Evolutionary conservation across 1,139 yeast genomes (phyloP), one percentile per base, ranked within the genome.

Genomic region (Geotrichum siamense): DNA sequence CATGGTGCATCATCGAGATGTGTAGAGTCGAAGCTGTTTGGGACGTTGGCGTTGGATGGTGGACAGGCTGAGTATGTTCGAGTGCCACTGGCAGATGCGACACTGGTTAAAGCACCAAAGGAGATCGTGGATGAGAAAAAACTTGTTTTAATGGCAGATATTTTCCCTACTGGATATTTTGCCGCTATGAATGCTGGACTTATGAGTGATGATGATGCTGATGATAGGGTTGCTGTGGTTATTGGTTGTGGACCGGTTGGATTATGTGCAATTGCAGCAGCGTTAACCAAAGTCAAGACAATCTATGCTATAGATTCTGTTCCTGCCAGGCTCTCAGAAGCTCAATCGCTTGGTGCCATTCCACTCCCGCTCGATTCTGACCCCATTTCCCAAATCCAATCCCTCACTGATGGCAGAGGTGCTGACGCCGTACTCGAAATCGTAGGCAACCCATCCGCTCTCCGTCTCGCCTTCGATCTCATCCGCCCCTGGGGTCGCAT

Each of bases 171-270:
- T 1, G 84, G 82, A 0, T 78, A 74, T 59, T 75, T 70, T 54
- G 82, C 82, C 29, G 76, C 77, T 21, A 56, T 70, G 16, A 73
- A 76, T 51, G 70, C 67, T 49, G 37, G 37, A 6, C 50, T 70
- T 25, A 58, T 61, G 39, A 69, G 71, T 30, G 57, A 69, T 23
- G 60, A 69, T 3, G 48, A 55, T 21, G 51, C 54, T 4, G 51
- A 60, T 32, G 54, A 48, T 25, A 52, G 62, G 33, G 59, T 60
- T 10, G 45, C 41, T 28, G 56, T 76, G 33, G 81, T 76, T 51
- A 55, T 78, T 3, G 84, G 84, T 0, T 73, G 78, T 15, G 84
- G 84, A 0, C 84, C 84, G 0, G 84, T 78, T 2, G 82, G 81
- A 0, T 64, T 76, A 20, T 76, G 81, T 63, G 76, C 76, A 0